These are phyloP conservation scores for Acrocalymma vagum DNA, from an alignment of 2,329 filamentous ascomycete genomes.

Conservation along the genomic window DNA sequence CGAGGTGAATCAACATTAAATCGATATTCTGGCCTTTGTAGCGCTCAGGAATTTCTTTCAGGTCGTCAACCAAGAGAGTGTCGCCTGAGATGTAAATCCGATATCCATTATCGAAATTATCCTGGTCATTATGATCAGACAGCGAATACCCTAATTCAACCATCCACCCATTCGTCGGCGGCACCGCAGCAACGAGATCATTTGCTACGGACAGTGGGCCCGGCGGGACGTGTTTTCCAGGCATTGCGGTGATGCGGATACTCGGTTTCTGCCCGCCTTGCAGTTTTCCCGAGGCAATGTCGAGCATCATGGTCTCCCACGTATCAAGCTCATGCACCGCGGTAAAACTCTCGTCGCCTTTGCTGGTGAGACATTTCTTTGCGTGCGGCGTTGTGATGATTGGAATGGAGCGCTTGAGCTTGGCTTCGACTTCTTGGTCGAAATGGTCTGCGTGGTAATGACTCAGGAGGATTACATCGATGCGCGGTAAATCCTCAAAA, in stretches of 20 bases:
- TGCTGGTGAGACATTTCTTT: conserved; percentile 57
- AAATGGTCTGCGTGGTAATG: conserved; percentile 72
- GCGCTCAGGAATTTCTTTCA: conserved; percentile 66
- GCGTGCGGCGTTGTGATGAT: conserved; percentile 73
- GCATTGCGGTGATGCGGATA: conserved; percentile 69
- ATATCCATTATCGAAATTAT: conserved; percentile 58
- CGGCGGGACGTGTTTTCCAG: conserved; percentile 68
- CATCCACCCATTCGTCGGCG: conserved; percentile 74
- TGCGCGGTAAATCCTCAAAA: conserved; percentile 65
- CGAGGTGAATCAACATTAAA: conserved; percentile 72
- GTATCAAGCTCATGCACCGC: conserved; percentile 64
- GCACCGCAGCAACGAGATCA: conserved; percentile 61
- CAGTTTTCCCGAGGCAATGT: conserved; percentile 42
- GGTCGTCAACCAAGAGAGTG: conserved; percentile 69
- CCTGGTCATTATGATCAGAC: conserved; percentile 12
- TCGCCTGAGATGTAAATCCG: conserved; percentile 73
- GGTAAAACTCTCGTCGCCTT: conserved; percentile 61
- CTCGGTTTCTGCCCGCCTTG: conserved; percentile 42
- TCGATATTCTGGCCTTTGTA: conserved; percentile 66
- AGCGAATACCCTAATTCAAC: conserved; percentile 65
- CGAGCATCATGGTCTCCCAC: conserved; percentile 62
- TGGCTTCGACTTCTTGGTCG: conserved; percentile 61
- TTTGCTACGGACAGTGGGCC: conserved; percentile 55
- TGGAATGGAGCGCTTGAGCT: conserved; percentile 62
- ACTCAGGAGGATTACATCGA: conserved; percentile 68